phyloP scores from a whole-genome alignment of 208 protist genomes.

The Trypanosoma theileri region DNA sequence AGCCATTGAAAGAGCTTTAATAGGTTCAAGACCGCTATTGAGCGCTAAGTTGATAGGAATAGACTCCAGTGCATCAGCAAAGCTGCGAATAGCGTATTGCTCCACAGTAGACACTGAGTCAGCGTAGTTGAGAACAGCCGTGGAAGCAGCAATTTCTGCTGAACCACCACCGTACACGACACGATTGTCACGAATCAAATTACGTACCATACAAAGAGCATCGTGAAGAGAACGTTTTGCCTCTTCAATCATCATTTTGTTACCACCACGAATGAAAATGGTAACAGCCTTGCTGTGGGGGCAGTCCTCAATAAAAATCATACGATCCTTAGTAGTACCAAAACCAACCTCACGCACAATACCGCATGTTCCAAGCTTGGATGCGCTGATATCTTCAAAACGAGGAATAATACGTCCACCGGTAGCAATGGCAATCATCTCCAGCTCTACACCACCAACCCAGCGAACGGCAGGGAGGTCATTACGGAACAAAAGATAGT shows the following conservation, averaged over 20 bases:
- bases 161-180: slow-evolving; percentile 99
- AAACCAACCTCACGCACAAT: slow-evolving; percentile 92
- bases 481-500: slow-evolving; percentile 99
- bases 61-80: slow-evolving; percentile 98
- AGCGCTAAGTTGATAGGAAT: slow-evolving; percentile 99
- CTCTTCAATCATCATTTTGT: slow-evolving; percentile 99
- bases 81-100: slow-evolving; percentile 99
- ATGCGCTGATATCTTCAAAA: slow-evolving; percentile 97
- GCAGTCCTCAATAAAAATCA: slow-evolving; percentile 99
- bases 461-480: slow-evolving; percentile 99
- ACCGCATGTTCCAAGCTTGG: slow-evolving; percentile 97
- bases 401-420: slow-evolving; percentile 98
- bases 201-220: slow-evolving; percentile 99
- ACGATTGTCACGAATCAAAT: slow-evolving; percentile 99
- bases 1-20: slow-evolving; percentile 96
- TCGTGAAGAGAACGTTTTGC: slow-evolving; percentile 99
- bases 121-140: slow-evolving; percentile 92
- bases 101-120: slow-evolving; percentile 95
- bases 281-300: slow-evolving; percentile 98
- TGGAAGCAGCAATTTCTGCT: slow-evolving; percentile 97
- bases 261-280: slow-evolving; percentile 99
- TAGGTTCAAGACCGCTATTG: slow-evolving; percentile 97
- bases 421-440: slow-evolving; percentile 99
- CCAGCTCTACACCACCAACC: slow-evolving; percentile 99
- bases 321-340: slow-evolving; percentile 97